Conservation (phyloP, 305 asterid species). For the Fraxinus dipetala region DNA sequence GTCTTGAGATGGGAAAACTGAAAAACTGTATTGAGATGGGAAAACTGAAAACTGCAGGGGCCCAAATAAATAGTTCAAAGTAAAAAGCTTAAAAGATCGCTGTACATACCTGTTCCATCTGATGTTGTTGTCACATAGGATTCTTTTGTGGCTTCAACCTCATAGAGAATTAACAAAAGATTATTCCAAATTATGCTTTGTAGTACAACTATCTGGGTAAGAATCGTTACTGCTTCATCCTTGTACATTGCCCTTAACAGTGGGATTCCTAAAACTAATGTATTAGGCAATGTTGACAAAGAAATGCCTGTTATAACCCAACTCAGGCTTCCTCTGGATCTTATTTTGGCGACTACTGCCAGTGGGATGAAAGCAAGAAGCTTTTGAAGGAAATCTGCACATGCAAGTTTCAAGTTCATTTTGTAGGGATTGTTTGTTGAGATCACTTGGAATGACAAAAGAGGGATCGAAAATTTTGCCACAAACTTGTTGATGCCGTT, state of each 20-base stretch:
- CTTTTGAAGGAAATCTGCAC: slow-evolving; percentile 73
- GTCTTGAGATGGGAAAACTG: no score
- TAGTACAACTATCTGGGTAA: slow-evolving; percentile 74
- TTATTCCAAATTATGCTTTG: slow-evolving; percentile 90
- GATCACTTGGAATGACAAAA: slow-evolving; percentile 72
- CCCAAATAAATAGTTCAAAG: slow-evolving; percentile 20
- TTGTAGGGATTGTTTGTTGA: slow-evolving; percentile 69
- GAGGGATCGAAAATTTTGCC: slow-evolving; percentile 77
- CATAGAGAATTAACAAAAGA: slow-evolving; percentile 67
- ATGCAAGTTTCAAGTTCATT: slow-evolving; percentile 66
- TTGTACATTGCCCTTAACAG: slow-evolving; percentile 77
- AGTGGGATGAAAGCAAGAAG: slow-evolving; percentile 45
- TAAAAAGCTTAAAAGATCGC: slow-evolving; percentile 21
- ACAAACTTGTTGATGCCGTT: slow-evolving; percentile 87
- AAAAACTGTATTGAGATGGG: background rate
- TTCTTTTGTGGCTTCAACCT: slow-evolving; percentile 58
- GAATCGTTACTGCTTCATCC: slow-evolving; percentile 48
- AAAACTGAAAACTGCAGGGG: slow-evolving; percentile 15
- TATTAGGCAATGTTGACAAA: slow-evolving; percentile 74
- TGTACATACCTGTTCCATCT: slow-evolving; percentile 49
- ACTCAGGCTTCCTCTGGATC: slow-evolving; percentile 51
- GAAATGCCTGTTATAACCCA: slow-evolving; percentile 87
- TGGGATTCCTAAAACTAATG: slow-evolving; percentile 80
- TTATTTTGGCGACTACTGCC: slow-evolving; percentile 41
- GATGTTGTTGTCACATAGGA: slow-evolving; percentile 35